These are phyloP conservation scores for Crucibulum laeve DNA, from an alignment of 768 basidiomycete species.

Conservation along the genomic window DNA sequence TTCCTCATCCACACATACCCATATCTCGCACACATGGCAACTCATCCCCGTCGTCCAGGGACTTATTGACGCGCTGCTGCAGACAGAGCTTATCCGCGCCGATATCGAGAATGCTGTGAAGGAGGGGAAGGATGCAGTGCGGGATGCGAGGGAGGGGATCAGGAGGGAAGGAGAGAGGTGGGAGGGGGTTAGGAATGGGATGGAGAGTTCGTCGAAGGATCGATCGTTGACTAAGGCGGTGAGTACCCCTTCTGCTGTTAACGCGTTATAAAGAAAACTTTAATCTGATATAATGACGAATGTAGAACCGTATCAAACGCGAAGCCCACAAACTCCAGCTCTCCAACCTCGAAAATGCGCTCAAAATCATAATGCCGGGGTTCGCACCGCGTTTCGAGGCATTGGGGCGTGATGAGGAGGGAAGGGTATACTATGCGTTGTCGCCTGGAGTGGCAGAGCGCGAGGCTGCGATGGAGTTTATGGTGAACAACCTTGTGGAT, in stretches of 20 bases:
- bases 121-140: conserved; percentile 49
- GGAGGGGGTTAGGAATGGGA: conserved; percentile 37
- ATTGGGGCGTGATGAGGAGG: conserved; percentile 67
- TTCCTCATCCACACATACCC: conserved; percentile 16
- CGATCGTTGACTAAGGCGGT: conserved; percentile 21
- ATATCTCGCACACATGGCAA: conserved; percentile 46
- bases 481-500: conserved; percentile 24
- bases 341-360: conserved; percentile 47
- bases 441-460: conserved; percentile 57
- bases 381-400: conserved; percentile 51
- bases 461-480: conserved; percentile 42
- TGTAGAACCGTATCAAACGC: conserved; percentile 39
- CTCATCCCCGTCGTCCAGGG: conserved; percentile 62
- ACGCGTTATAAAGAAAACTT: too few species aligned
- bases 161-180: conserved; percentile 58
- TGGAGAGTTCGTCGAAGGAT: conserved; percentile 20
- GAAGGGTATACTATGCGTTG: conserved; percentile 64
- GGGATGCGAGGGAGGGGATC: conserved; percentile 47
- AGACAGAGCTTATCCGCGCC: conserved; percentile 44
- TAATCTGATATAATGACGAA: conserved; percentile 1
- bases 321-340: conserved; percentile 47
- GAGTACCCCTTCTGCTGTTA: conserved; percentile 3
- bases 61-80: conserved; percentile 49
- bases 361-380: conserved; percentile 42
- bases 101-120: conserved; percentile 58